Evolutionary conservation across 192 early-diverging fungal genomes (phyloP), one percentile per base, ranked within the genome.

Genomic region (Backusella liffmaniae): DNA sequence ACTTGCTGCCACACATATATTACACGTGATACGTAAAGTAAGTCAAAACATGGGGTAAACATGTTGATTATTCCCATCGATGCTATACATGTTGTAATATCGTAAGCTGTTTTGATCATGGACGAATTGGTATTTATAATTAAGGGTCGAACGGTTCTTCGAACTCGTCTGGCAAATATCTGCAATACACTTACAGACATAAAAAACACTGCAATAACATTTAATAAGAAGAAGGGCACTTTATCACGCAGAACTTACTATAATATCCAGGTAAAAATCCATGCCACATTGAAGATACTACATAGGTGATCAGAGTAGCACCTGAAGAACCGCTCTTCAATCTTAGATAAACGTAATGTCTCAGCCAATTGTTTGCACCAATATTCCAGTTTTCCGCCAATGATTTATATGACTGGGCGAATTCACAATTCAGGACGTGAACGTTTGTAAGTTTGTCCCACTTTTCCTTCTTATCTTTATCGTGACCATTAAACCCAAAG

Each of bases 241-340:
- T 29, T 44, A 44, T 44, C 42, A 44, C 42, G 15, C 42, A 15
- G 15, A 44, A 15, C 85, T 82, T 87, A 84, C 87, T 77, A 76
- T 94, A 95, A 79, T 95, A 95, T 30, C 93, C 94, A 10, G 94
- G 92, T 75, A 92, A 92, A 83, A 97, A 97, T 37, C 97, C 97
- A 75, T 99, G 97, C 97, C 97, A 99, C 72, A 97, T 88, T 15
- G 97, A 95, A 36, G 93, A 95, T 4, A 92, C 90, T 12, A 88
- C 80, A 78, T 95, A 97, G 6, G 96, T 97, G 30, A 87, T 76
- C 34, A 96, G 70, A 0, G 91, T 91, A n/a, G 94, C 90, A 18
- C 46, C 26, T 30, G 70, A 72, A 23, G 39, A 49, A 6, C 82
- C 23, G 30, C 73, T 72, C 15, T 75, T 71, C 35, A 36, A 35